phyloP scores from a whole-genome alignment of 495 filamentous ascomycete genomes.

The Astrocystis sublimbata region DNA sequence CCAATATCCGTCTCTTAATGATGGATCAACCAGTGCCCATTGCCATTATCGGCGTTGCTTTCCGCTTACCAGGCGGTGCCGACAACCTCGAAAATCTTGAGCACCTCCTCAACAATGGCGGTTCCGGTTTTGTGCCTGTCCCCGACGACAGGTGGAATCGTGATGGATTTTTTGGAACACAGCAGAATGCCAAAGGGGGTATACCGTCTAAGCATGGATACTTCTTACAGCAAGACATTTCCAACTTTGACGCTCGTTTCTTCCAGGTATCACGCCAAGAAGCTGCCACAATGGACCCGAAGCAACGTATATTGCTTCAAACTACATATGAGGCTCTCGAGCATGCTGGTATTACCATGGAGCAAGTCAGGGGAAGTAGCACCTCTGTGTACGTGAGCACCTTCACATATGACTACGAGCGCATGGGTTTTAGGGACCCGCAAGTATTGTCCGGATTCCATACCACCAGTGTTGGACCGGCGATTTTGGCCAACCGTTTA shows the following conservation, averaged over 20 bases:
- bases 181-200: constrained; percentile 35
- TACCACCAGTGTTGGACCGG: constrained; percentile 35
- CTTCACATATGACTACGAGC: constrained; percentile 9
- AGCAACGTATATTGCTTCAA: constrained; percentile 43
- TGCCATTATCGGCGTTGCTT: constrained; percentile 44
- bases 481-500: constrained; percentile 51
- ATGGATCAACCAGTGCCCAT: constrained; percentile 25
- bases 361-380: background rate
- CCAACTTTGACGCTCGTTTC: constrained; percentile 51
- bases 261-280: constrained; percentile 50
- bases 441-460: constrained; percentile 9
- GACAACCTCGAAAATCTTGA: constrained; percentile 41
- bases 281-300: constrained; percentile 45
- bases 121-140: constrained; percentile 39
- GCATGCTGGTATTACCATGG: constrained; percentile 11
- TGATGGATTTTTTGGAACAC: constrained; percentile 66
- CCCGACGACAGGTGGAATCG: constrained; percentile 65
- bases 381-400: constrained; percentile 7
- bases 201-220: constrained; percentile 48
- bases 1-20: background rate
- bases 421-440: constrained; percentile 2
- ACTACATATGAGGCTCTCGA: constrained; percentile 39
- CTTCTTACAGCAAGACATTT: constrained; percentile 51
- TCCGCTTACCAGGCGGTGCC: constrained; percentile 48
- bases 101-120: constrained; percentile 37